Percentiles rank a stretch among this genome's conserved stretches.
Conservation (phyloP, 768 basidiomycete species). For the Sutorius australiensis region DNA sequence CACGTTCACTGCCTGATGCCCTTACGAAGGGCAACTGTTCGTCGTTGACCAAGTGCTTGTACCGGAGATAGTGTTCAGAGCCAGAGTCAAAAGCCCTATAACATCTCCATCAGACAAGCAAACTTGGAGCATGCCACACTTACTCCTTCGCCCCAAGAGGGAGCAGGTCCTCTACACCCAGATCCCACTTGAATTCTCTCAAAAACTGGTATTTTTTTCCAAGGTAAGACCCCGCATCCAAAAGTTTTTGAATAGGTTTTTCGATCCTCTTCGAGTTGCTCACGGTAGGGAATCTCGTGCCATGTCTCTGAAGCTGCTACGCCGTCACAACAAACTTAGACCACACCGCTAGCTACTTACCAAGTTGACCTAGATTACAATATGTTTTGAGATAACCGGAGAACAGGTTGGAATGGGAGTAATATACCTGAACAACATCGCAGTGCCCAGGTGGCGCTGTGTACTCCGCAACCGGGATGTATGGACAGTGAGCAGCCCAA, state of each 20-base stretch:
- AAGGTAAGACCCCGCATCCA: conserved; percentile 38
- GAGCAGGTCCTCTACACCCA: conserved; percentile 59
- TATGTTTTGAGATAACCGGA: not conserved
- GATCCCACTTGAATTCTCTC: conserved; percentile 50
- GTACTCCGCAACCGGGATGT: conserved; percentile 47
- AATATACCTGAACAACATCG: conserved; percentile 50
- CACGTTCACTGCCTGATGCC: conserved; percentile 50
- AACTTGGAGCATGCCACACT: conserved; percentile 16
- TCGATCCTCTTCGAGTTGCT: conserved; percentile 42
- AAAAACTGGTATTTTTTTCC: conserved; percentile 56
- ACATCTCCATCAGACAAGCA: not conserved
- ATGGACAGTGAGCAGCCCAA: conserved; percentile 66
- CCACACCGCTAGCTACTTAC: conserved; percentile 13
- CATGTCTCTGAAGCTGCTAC: conserved; percentile 72
- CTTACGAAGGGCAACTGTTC: conserved; percentile 52
- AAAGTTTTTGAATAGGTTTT: conserved; percentile 43
- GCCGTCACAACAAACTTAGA: conserved; percentile 2
- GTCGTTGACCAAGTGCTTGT: conserved; percentile 43
- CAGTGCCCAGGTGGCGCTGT: conserved; percentile 45
- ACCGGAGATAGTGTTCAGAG: conserved; percentile 48
- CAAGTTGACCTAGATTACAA: conserved; percentile 24
- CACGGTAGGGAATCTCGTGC: conserved; percentile 69
- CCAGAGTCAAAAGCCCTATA: conserved; percentile 52
- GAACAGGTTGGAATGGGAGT: not conserved
- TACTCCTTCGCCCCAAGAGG: conserved; percentile 66